Evolutionary conservation across 2,329 filamentous ascomycete genomes (phyloP).

Genomic region (Hypocrella siamensis): DNA sequence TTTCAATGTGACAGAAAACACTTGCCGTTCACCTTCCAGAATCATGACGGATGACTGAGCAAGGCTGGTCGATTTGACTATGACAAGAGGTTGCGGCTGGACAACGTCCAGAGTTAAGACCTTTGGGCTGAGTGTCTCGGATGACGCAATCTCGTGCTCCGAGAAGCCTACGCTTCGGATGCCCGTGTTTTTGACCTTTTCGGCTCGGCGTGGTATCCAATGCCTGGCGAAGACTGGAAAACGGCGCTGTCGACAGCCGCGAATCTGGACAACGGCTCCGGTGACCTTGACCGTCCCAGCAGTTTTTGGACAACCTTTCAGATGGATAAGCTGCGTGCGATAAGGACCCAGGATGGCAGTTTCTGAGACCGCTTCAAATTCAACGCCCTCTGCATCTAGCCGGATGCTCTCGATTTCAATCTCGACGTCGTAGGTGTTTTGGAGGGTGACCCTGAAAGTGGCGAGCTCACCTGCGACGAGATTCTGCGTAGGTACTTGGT

Average conservation of each 20-base stretch:
- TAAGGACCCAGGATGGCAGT: constrained; percentile 63
- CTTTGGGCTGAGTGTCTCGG: constrained; percentile 28
- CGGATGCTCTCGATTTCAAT: constrained; percentile 72
- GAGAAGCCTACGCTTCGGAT: too few relatives aligned
- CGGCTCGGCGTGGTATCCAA: constrained; percentile 55
- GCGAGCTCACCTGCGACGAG: constrained; percentile 67
- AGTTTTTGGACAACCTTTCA: constrained; percentile 51
- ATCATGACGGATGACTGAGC: constrained; percentile 83
- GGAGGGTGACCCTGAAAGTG: constrained; percentile 67
- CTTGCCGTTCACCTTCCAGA: constrained; percentile 70
- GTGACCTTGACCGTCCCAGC: constrained; percentile 57
- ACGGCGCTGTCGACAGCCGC: constrained; percentile 63
- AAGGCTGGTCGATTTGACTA: constrained; percentile 61
- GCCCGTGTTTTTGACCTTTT: constrained; percentile 65
- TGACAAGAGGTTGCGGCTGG: constrained; percentile 58
- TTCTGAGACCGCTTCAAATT: constrained; percentile 51
- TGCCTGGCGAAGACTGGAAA: constrained; percentile 72
- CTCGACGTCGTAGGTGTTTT: constrained; percentile 91
- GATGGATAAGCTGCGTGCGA: constrained; percentile 60
- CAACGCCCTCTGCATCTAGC: constrained; percentile 57
- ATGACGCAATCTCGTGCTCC: constrained; percentile 16
- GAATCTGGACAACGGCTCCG: constrained; percentile 66
- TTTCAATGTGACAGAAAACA: constrained; percentile 63
- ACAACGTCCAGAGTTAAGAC: constrained; percentile 59
- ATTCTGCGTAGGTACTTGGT: constrained; percentile 46